A percentile compares a stretch with the other conserved stretches of the same genome.
Conservation (phyloP, 2,329 filamentous ascomycete genomes). For the Xylariales sp. region DNA sequence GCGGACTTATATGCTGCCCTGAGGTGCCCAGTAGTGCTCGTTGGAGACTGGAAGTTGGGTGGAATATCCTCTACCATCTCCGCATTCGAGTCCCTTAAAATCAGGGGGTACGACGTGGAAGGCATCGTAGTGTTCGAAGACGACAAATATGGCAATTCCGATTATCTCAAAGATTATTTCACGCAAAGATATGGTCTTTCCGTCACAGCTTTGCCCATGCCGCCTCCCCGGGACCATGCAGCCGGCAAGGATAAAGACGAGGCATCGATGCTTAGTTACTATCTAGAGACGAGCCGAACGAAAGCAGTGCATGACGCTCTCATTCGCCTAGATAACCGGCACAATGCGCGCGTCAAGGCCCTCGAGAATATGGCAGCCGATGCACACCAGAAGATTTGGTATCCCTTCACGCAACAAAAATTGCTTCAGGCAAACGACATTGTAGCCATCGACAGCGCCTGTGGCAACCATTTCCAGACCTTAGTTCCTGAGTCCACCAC, state of each 20-base stretch:
- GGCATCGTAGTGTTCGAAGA: conserved; percentile 77
- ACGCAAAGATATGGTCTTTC: conserved; percentile 65
- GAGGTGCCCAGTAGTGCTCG: conserved; percentile 76
- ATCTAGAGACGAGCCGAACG: conserved; percentile 59
- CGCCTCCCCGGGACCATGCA: conserved; percentile 60
- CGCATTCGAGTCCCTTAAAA: conserved; percentile 79
- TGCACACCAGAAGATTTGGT: conserved; percentile 79
- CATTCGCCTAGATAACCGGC: conserved; percentile 62
- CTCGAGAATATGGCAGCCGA: conserved; percentile 70
- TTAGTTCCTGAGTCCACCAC: conserved; percentile 32
- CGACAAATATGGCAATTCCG: conserved; percentile 70
- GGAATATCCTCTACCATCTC: conserved; percentile 85
- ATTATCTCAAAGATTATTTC: conserved; percentile 78
- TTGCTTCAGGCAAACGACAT: conserved; percentile 71
- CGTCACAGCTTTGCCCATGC: conserved; percentile 67
- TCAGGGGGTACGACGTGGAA: conserved; percentile 83
- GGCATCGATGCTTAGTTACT: conserved; percentile 71
- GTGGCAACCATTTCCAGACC: conserved; percentile 82
- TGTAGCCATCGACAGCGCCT: conserved; percentile 81
- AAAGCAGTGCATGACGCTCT: conserved; percentile 59
- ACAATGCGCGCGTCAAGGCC: conserved; percentile 69
- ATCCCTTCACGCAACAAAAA: conserved; percentile 86
- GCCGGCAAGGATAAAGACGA: conserved; percentile 51
- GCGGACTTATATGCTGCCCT: conserved; percentile 81
- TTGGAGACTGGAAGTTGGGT: conserved; percentile 80